A percentile compares a stretch with the other conserved stretches of the same genome.
These are phyloP conservation scores for Boletus speciosus DNA, from an alignment of 768 basidiomycete species.

Conservation along the genomic window DNA sequence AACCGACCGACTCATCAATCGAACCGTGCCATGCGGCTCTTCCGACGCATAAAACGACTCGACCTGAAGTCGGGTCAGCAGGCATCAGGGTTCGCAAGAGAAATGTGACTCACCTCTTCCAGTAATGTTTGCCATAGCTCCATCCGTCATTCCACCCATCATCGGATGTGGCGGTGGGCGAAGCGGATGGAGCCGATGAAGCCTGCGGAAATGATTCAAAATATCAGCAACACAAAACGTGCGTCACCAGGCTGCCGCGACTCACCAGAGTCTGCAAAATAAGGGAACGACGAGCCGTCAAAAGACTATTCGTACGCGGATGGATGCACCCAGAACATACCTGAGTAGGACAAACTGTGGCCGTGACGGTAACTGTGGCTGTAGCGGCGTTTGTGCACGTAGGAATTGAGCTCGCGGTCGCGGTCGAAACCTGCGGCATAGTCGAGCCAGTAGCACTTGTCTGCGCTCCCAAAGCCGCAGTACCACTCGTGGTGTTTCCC, in stretches of 20 bases:
- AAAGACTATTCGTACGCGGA: not conserved
- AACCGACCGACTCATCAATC: not conserved
- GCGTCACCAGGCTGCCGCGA: not conserved
- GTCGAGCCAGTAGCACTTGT: not conserved
- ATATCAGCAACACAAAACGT: not conserved
- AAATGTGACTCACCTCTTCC: constrained; percentile 2
- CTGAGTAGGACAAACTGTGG: constrained; percentile 9
- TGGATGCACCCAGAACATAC: constrained; percentile 2
- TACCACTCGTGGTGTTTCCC: not conserved
- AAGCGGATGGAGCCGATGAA: not conserved
- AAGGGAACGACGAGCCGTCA: not conserved
- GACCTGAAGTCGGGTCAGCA: constrained; percentile 4
- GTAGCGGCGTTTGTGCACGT: not conserved
- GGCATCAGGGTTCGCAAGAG: not conserved
- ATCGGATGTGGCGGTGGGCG: not conserved
- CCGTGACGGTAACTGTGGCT: constrained; percentile 19
- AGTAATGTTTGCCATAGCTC: not conserved
- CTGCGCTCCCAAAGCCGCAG: not conserved
- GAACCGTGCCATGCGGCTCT: constrained; percentile 1
- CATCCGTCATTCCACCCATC: not conserved
- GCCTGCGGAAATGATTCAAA: not conserved
- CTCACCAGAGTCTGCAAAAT: not conserved
- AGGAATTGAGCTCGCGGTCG: constrained; percentile 1
- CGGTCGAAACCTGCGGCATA: not conserved
- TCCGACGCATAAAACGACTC: not conserved